Evolutionary conservation across 495 filamentous ascomycete genomes (phyloP), one percentile per base, ranked within the genome.

Genomic region (Aspergillus leporis): DNA sequence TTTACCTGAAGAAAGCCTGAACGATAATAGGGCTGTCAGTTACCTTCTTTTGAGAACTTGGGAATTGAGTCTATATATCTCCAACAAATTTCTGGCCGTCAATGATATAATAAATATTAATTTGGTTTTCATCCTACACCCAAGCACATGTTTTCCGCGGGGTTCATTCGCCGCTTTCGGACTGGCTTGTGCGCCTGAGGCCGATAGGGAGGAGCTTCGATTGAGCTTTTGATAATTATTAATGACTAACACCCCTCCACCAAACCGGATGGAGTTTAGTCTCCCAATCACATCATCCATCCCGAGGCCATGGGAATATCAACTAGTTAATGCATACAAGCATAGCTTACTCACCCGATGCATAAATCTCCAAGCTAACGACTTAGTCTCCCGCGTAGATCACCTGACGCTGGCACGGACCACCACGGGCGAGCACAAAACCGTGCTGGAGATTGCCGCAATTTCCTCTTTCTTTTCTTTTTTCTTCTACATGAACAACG

Each of bases 401-500:
- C 61, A 66, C 61, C 12, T 64, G 62, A 62, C 4, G 3, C 0
- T 16, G 19, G 64, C 64, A 70, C 65, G 56, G 65, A 57, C 65
- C 65, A 67, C 25, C 36, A n/a, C 14, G 53, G 21, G 7, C 22
- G 43, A n/a, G n/a, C 18, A 64, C 41, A 64, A 66, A 66, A 67
- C 30, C 41, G 19, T 30, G 34, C 47, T 45, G 60, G 48, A 51
- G 61, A 62, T 59, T 53, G 49, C 18, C 47, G 45, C 18, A 10
- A 7, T 22, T 21, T 16, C 34, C 40, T 61, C 65, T 66, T 67
- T 66, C 62, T 70, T n/a, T 70, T 67, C 70, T 72, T 70, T 76
- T 82, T 80, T 69, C 67, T 74, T 76, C 72, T 68, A 57, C 73
- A 83, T 82, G 81, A 84, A 86, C 84, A 88, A 87, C 84, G 83